phyloP scores from a whole-genome alignment of 192 early-diverging fungal species.

The Mortierella antarctica region DNA sequence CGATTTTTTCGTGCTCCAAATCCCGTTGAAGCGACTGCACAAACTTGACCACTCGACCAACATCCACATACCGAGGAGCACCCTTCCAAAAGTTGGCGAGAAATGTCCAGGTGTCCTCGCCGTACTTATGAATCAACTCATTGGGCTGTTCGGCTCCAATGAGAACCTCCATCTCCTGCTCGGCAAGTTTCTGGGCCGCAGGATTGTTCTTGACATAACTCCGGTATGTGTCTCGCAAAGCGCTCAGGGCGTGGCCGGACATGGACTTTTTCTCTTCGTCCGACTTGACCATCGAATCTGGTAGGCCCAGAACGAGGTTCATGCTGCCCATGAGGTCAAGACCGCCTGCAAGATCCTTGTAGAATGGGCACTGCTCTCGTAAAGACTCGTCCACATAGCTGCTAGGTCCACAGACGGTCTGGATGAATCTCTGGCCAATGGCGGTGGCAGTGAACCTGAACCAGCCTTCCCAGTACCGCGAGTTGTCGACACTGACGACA shows the following conservation, averaged over 20 bases:
- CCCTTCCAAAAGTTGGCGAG: conserved; percentile 13
- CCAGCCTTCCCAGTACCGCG: conserved; percentile 24
- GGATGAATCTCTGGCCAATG: conserved; percentile 26
- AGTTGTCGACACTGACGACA: conserved; percentile 29
- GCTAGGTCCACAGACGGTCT: conserved; percentile 10
- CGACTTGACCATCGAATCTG: conserved; percentile 13
- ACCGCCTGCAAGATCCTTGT: background rate
- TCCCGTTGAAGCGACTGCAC: conserved; percentile 1
- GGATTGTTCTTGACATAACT: conserved; percentile 7
- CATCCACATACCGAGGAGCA: conserved; percentile 22
- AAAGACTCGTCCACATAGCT: conserved; percentile 17
- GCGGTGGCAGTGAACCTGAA: conserved; percentile 30
- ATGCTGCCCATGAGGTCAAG: background rate
- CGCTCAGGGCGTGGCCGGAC: background rate
- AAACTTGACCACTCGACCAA: conserved; percentile 10
- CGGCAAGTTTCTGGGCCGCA: conserved; percentile 5
- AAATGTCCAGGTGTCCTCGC: background rate
- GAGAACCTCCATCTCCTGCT: conserved; percentile 9
- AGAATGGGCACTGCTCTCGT: conserved; percentile 14
- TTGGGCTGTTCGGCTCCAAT: conserved; percentile 2
- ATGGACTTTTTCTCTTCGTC: conserved; percentile 16
- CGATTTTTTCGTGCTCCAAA: conserved; percentile 2
- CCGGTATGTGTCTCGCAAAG: background rate
- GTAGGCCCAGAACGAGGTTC: conserved; percentile 8
- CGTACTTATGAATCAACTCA: conserved; percentile 15